A percentile compares a stretch with the other conserved stretches of the same genome.
Evolutionary conservation across 345 rosid species (phyloP).

Genomic region (Rhizophora apiculata): DNA sequence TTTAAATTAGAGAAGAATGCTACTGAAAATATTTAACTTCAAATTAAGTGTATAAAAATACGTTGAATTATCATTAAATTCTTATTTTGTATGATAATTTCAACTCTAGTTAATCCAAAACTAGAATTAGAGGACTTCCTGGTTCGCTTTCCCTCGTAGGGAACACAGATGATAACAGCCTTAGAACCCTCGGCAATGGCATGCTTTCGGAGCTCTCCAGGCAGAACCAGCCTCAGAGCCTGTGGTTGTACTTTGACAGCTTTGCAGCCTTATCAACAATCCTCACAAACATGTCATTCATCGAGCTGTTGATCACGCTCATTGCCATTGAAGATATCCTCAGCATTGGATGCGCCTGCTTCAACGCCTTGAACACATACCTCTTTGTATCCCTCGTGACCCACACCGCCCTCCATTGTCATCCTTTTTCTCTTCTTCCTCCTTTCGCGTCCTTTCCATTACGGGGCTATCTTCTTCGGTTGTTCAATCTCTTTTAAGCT

Average conservation of each 20-base stretch:
- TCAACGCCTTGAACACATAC: slow-evolving; percentile 60
- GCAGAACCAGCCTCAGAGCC: slow-evolving; percentile 66
- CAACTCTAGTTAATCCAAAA: too few species aligned
- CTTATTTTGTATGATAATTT: too few species aligned
- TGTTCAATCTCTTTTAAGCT: too few species aligned
- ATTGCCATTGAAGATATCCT: slow-evolving; percentile 64
- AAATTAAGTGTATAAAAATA: too few species aligned
- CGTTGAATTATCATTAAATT: too few species aligned
- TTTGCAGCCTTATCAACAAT: slow-evolving; percentile 59
- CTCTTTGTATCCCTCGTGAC: slow-evolving; percentile 46
- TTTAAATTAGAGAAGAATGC: too few species aligned
- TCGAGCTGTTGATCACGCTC: slow-evolving; percentile 57
- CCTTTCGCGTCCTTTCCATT: not conserved
- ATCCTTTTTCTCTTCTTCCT: slow-evolving; percentile 22
- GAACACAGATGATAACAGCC: slow-evolving; percentile 49
- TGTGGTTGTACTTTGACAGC: slow-evolving; percentile 31
- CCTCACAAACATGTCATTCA: slow-evolving; percentile 75
- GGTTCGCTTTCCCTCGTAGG: slow-evolving; percentile 8
- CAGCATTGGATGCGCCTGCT: slow-evolving; percentile 70
- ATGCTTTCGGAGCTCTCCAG: slow-evolving; percentile 75
- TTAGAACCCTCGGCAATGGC: slow-evolving; percentile 72
- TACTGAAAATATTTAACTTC: too few species aligned
- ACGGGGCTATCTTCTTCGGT: not conserved
- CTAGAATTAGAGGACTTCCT: not conserved
- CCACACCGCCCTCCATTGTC: slow-evolving; percentile 7